phyloP scores from a whole-genome alignment of 768 basidiomycete genomes.

The Hemileccinum impolitum region DNA sequence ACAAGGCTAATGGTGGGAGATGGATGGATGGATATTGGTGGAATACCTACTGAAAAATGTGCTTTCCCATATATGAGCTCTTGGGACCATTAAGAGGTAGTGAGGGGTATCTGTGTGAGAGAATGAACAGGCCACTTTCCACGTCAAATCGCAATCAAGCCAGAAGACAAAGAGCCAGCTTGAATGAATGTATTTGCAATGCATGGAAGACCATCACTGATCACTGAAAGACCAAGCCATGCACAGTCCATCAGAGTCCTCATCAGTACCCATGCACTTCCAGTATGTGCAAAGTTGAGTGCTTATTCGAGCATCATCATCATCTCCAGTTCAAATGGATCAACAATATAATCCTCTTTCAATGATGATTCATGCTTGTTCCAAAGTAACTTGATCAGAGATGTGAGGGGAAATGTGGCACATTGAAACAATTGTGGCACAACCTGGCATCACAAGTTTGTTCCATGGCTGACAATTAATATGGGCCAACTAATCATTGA shows the following conservation, averaged over 20 bases:
- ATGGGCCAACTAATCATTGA: too few relatives aligned
- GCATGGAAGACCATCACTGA: conserved; percentile 6
- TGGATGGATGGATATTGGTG: too few relatives aligned
- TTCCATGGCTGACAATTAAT: too few relatives aligned
- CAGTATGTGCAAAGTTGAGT: conserved; percentile 5
- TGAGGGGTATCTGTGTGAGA: neutral
- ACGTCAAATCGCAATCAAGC: neutral
- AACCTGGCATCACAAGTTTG: too few relatives aligned
- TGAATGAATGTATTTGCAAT: neutral
- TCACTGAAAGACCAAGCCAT: neutral
- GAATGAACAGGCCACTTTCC: conserved; percentile 2
- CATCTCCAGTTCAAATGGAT: neutral
- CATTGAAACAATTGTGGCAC: neutral
- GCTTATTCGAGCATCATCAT: neutral
- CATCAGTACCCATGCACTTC: neutral
- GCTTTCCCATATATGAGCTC: neutral
- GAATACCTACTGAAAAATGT: neutral
- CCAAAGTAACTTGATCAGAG: neutral
- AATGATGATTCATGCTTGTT: neutral
- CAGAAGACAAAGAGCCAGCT: neutral
- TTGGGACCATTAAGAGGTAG: neutral
- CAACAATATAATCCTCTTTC: neutral
- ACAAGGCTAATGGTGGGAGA: too few relatives aligned
- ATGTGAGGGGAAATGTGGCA: neutral
- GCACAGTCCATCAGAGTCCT: neutral